These are phyloP conservation scores for Solanum sejunctum DNA, from an alignment of 257 asterid species.

Conservation along the genomic window DNA sequence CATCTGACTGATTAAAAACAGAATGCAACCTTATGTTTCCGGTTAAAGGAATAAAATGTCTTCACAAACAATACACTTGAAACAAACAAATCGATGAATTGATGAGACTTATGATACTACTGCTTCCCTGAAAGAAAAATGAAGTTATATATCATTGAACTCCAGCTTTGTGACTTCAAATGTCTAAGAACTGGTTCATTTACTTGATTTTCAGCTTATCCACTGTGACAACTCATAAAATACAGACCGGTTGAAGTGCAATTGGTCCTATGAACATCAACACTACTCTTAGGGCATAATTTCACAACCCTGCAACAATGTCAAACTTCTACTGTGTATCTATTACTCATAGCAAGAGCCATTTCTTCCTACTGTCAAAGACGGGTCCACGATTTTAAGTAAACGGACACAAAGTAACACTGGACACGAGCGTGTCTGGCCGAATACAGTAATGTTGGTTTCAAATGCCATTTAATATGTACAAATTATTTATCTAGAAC, in stretches of 20 bases:
- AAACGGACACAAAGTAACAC: neutral
- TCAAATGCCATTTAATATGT: neutral
- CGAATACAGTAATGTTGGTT: too few species aligned
- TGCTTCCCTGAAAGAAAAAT: neutral
- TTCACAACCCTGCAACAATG: neutral
- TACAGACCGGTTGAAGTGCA: neutral
- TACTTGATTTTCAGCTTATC: neutral
- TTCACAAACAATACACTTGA: neutral
- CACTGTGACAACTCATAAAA: neutral
- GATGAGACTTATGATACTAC: neutral
- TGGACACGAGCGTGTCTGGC: neutral
- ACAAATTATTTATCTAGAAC: neutral
- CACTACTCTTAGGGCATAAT: neutral
- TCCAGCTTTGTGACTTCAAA: neutral
- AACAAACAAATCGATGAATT: neutral
- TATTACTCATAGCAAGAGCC: neutral
- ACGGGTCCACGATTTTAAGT: neutral
- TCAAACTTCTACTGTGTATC: neutral
- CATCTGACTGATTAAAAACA: neutral
- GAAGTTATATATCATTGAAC: neutral
- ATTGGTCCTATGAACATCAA: neutral
- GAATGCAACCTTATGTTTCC: neutral
- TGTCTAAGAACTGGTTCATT: neutral
- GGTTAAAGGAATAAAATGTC: neutral
- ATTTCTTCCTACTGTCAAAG: neutral